Base-by-base conservation (phyloP, 2,329 filamentous ascomycete genomes). In the Penicillium sp. region DNA sequence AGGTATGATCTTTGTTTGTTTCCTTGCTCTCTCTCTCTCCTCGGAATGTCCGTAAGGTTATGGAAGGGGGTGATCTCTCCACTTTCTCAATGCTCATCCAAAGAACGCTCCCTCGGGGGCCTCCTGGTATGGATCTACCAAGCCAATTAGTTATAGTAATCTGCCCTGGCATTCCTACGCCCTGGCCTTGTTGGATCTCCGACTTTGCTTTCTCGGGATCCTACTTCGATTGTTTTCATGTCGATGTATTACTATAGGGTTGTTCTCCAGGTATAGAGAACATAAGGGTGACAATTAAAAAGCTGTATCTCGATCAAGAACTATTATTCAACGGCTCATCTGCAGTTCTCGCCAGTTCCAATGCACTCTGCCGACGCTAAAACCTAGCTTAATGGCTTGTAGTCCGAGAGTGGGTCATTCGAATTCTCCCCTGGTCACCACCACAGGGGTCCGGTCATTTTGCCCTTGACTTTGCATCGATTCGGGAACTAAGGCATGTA, bases 11-110 rank as follows among this genome's bases (percentile, higher is more conserved):
- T 44, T 27, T 51, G 48, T 52, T 53, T 46, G 40, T 42, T 53
- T 50, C 46, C 29, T 47, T 28, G 24, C 38, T 27, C n/a, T 40
- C 6, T 10, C 6, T 10, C 23, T 54, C 49, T 42, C 48, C 51
- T 45, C 58, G 66, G 67, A 68, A 68, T 69, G 66, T 55, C 61
- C 53, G 57, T 57, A 61, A 62, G 63, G 61, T 49, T 55, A 51
- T 48, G 46, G 43, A 46, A 47, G 37, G 45, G 53, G 44, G 18
- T 27, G 42, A 54, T 54, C 45, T 28, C 51, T 58, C 53, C 52
- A 55, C 56, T 52, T 40, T 18, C 47, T 18, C 27, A 50, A 39
- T 33, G 20, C 42, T 38, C 29, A 35, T 40, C 49, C 51, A 51
- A 47, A 31, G n/a, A 38, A 50, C 37, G 47, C 25, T 42, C 46